Evolutionary conservation across 371 early-diverging fungal species (phyloP).

Genomic region (Mucor plumbeus): DNA sequence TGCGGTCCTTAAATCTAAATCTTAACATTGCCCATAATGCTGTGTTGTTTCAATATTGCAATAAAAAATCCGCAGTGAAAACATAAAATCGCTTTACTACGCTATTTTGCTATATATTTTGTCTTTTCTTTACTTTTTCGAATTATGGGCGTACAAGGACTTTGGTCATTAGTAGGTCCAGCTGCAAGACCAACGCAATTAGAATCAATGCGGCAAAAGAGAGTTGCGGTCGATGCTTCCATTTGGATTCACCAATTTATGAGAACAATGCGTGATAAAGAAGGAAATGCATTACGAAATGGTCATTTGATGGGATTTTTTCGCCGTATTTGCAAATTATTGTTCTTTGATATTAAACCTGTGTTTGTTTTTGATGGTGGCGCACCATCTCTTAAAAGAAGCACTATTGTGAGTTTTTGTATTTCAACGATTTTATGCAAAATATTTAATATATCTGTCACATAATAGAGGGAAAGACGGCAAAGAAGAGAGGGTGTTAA

Average conservation of each 20-base stretch:
- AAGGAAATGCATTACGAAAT: slow-evolving; percentile 81
- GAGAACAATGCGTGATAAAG: slow-evolving; percentile 88
- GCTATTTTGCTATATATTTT: background rate
- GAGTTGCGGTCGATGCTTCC: slow-evolving; percentile 92
- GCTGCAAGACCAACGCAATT: slow-evolving; percentile 81
- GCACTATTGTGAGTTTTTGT: slow-evolving; percentile 68
- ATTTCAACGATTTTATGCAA: background rate
- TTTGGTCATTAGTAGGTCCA: slow-evolving; percentile 91
- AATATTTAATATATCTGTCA: background rate
- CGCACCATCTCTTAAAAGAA: slow-evolving; percentile 83
- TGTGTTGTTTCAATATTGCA: slow-evolving; percentile 1
- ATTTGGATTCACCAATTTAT: slow-evolving; percentile 98
- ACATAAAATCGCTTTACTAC: background rate
- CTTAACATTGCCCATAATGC: background rate
- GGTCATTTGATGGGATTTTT: slow-evolving; percentile 95
- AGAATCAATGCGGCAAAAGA: slow-evolving; percentile 75
- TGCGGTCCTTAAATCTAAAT: background rate
- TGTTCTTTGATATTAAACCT: slow-evolving; percentile 91
- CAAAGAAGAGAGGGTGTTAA: slow-evolving; percentile 58
- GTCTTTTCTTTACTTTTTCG: background rate
- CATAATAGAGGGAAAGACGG: slow-evolving; percentile 58
- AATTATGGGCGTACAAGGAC: slow-evolving; percentile 94
- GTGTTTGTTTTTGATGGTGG: slow-evolving; percentile 97
- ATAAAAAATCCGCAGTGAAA: background rate
- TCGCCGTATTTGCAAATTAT: slow-evolving; percentile 90